phyloP scores from a whole-genome alignment of 148 eudicot species.

The Arbutus unedo region DNA sequence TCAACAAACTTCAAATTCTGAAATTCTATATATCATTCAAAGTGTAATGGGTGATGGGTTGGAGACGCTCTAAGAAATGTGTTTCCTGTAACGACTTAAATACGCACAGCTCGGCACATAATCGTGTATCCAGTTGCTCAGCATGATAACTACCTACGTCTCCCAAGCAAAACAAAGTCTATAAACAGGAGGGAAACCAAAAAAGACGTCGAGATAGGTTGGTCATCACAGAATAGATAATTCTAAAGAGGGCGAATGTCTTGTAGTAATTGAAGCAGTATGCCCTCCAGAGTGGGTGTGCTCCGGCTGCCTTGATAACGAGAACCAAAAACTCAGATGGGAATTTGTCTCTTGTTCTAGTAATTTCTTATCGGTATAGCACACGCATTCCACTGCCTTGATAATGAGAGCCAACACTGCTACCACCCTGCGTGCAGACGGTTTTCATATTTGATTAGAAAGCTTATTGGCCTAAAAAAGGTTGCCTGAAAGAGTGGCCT shows the following conservation, averaged over 20 bases:
- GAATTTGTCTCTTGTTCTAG: neutral
- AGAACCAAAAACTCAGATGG: neutral
- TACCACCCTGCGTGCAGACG: constrained; percentile 16
- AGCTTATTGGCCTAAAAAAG: neutral
- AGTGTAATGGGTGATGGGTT: neutral
- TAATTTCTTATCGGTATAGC: neutral
- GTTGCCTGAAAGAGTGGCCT: neutral
- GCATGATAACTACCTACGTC: neutral
- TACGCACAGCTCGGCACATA: neutral
- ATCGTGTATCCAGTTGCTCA: neutral
- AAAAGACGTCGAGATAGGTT: neutral
- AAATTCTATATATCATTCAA: neutral
- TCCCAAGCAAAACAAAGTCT: too few species aligned
- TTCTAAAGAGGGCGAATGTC: neutral
- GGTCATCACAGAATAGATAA: neutral
- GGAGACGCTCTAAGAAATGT: neutral
- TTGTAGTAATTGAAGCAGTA: neutral
- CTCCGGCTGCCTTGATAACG: neutral
- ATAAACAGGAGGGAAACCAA: neutral
- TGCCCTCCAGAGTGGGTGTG: constrained; percentile 1
- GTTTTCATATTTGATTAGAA: neutral
- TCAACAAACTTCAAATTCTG: neutral
- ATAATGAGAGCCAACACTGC: constrained; percentile 12
- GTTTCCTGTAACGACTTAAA: neutral
- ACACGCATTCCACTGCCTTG: neutral